Base-by-base conservation (phyloP, 2,329 filamentous ascomycete genomes). In the Penicillium sp. region DNA sequence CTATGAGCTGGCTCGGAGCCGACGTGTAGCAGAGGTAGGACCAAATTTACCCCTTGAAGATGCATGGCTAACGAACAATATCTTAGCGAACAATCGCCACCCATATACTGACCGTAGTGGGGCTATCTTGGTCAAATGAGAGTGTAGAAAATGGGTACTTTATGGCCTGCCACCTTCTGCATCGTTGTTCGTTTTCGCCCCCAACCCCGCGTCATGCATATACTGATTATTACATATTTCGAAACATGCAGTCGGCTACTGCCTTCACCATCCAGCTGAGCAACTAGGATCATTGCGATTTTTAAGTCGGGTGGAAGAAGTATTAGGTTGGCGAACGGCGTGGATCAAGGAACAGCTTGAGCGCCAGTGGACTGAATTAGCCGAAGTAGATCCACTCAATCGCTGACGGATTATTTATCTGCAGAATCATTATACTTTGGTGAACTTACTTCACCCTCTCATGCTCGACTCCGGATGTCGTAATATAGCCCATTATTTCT, bases 91-190 rank as follows among this genome's bases (percentile, higher is more conserved):
- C 59, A 4, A 72, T 73, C 21, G 67, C 69, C 6, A 62, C 59
- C 4, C 68, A 73, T 54, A 49, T 74, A 2, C 50, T 67, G 1
- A 67, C 62, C 35, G 69, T 72, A 3, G 67, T 74, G 14, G 71
- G 71, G 4, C 56, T 74, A 10, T 71, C 71, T 0, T 62, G 65
- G 25, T 73, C 71, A 10, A 74, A 74, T 27, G 71, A 73, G 55
- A 69, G 62, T 7, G 71, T 73, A 5, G 61, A 70, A 13, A 73
- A 73, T 54, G 71, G 69, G 8, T 70, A 69, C 54, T 73, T 73
- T 19, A 72, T 72, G 66, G 69, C 67, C 3, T 71, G 67, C 6
- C 71, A 74, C 53, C 45, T 73, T 4, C 56, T 74, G 13, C 63
- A 72, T 61, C 65, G 69, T 44, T 74, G 71, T 74, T 58, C 27